Base-by-base conservation (phyloP, 495 filamentous ascomycete genomes). In the Penicillium pancosmium region DNA sequence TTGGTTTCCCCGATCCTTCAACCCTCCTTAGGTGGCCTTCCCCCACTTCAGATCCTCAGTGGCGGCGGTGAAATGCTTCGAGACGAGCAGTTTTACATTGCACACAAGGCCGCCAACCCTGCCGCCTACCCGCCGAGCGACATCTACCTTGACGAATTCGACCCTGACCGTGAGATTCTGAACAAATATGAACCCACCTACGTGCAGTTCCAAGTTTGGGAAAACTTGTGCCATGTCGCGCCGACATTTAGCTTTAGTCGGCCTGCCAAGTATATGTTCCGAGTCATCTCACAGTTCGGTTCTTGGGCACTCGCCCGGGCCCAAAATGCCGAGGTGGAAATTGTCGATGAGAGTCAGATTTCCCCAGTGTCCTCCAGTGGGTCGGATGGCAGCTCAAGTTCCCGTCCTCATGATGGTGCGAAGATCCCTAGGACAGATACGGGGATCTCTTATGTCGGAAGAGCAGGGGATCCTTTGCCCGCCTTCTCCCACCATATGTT, bases 131-230 rank as follows among this genome's bases (percentile, higher is more conserved):
- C 86, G 1, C 92, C 90, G 0, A 78, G 82, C 13, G 84, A 91
- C 35, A 76, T 76, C 0, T 79, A 86, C 55, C 77, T 93, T 33
- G 77, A 86, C 40, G 88, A 92, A 41, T 69, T 83, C 43, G 87
- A 86, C 2, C 82, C 87, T 15, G 67, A 80, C 15, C 71, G 76
- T 51, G 73, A 74, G n/a, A 72, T 57, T 9, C 62, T 95, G 16
- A 71, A 80, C 23, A 84, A 83, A 40, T 94, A 88, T 66, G 82
- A 83, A 35, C 89, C 91, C 3, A 98, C 93, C 0, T 86, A 96
- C 67, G 93, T 98, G 9, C 92, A 96, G 69, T 78, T 98, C n/a
- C 93, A 98, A 71, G 88, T 98, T 7, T 97, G 93, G 91, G 93
- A 97, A 33, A 86, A 96, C 66, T 76, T 96, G 16, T 98, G 93